A percentile compares a stretch with the other conserved stretches of the same genome.
These are phyloP conservation scores for Ophiostoma fasciatum DNA, from an alignment of 2,329 filamentous ascomycete species.

Conservation along the genomic window DNA sequence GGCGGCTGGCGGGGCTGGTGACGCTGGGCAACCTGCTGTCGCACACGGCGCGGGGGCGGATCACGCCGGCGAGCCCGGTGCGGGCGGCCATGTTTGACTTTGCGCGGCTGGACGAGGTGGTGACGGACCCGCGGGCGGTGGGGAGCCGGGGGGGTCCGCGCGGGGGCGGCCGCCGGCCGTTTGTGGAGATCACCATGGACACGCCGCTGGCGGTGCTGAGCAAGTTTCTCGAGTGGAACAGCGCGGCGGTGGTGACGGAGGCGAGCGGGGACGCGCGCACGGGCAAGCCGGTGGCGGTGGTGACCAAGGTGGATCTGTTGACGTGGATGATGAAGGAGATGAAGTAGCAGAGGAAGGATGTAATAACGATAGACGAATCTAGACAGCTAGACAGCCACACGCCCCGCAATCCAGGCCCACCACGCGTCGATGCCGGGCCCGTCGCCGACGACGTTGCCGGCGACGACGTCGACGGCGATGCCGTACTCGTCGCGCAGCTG, in stretches of 20 bases:
- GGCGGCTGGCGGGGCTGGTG: constrained; percentile 74
- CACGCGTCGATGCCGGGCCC: constrained; percentile 64
- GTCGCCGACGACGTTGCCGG: constrained; percentile 54
- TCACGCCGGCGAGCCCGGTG: constrained; percentile 57
- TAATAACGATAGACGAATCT: no score
- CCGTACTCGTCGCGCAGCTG: constrained; percentile 78
- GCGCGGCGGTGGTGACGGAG: constrained; percentile 86
- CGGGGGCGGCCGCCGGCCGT: constrained; percentile 43
- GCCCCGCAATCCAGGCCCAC: constrained; percentile 80
- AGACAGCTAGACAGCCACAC: no score
- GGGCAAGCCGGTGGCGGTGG: constrained; percentile 71
- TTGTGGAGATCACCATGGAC: constrained; percentile 87
- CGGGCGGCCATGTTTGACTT: constrained; percentile 96
- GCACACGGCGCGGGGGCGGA: constrained; percentile 74
- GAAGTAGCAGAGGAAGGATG: constrained; percentile 19
- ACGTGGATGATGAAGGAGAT: constrained; percentile 70
- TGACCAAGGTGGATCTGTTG: constrained; percentile 91
- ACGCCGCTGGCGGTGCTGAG: constrained; percentile 73
- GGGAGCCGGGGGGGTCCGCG: constrained; percentile 18
- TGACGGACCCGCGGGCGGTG: constrained; percentile 69
- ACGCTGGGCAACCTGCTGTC: constrained; percentile 90
- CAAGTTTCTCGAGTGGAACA: constrained; percentile 97
- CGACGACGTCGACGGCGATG: constrained; percentile 59
- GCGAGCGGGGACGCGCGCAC: constrained; percentile 38
- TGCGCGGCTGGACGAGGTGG: constrained; percentile 68